Base-by-base conservation (phyloP, 2,329 filamentous ascomycete species). In the Pseudogymnoascus verrucosus region DNA sequence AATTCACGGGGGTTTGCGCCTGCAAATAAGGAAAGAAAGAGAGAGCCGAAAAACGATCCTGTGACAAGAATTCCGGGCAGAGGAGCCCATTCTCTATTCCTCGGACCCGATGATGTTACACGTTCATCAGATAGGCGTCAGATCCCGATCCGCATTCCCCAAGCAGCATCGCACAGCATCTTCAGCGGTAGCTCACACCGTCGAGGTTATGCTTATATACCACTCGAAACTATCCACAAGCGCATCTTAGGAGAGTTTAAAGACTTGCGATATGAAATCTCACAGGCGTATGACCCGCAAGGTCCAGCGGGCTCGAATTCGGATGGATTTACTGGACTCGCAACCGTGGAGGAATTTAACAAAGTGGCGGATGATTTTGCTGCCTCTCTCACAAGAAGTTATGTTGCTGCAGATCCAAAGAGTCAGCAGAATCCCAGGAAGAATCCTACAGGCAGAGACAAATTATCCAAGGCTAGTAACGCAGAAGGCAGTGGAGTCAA, bases 351-450 rank as follows among this genome's bases (percentile, higher is more conserved):
- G 10, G 40, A 60, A 19, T 61, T 64, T 39, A 47, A 63, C 21
- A 34, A 10, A 21, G 67, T 66, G 67, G 66, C 66, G 23, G 65
- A 69, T 23, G 59, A 60, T 19, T 67, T 67, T 16, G 36, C 42
- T 19, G 31, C 34, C 6, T 62, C 67, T 36, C 54, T 71, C 14
- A 34, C 65, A 7, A 37, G 63, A n/a, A 64, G 65, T 62, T 66
- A 61, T 23, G 34, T 62, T 8, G 37, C 51, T 36, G 70, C 69
- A 5, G 63, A 14, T 26, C 28, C 60, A 65, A 23, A 14, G 54
- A 11, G 65, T 66, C 8, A 59, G 62, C 3, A 60, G 65, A n/a
- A 31, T 14, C n/a, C n/a, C 23, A 8, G 26, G 12, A 54, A 54
- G 8, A 54, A 54, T 28, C 47, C n/a, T 8, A 54, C 7, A 16